A percentile compares a stretch with the other conserved stretches of the same genome.
Conservation (phyloP, 139 green algal genomes). For the Volvox africanus region DNA sequence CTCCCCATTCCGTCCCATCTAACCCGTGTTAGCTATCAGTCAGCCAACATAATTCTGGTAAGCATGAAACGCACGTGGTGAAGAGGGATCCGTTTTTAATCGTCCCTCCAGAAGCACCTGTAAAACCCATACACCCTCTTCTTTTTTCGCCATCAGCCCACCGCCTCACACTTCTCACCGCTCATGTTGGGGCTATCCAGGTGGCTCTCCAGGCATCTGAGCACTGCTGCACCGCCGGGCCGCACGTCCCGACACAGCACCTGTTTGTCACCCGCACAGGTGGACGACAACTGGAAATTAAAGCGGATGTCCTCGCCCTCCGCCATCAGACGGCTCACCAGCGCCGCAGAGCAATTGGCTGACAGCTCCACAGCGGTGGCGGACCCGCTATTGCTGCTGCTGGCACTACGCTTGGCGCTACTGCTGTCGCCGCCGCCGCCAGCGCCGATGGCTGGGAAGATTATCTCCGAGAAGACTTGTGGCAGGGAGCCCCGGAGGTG, state of each 20-base stretch:
- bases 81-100: too few relatives aligned
- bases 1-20: too few relatives aligned
- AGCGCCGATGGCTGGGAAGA: background rate
- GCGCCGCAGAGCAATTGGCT: conserved; percentile 41
- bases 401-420: background rate
- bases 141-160: too few relatives aligned
- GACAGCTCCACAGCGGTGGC: conserved; percentile 4
- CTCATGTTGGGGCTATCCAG: conserved; percentile 29
- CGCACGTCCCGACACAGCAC: conserved; percentile 54
- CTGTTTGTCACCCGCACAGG: conserved; percentile 57
- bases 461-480: conserved; percentile 12
- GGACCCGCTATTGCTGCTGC: too few relatives aligned
- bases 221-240: conserved; percentile 54
- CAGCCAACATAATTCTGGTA: too few relatives aligned
- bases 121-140: too few relatives aligned
- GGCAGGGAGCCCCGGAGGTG: conserved; percentile 16
- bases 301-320: conserved; percentile 67
- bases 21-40: too few relatives aligned
- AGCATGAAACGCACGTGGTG: too few relatives aligned
- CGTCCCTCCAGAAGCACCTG: too few relatives aligned
- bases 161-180: background rate
- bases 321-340: conserved; percentile 59
- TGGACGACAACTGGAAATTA: conserved; percentile 52
- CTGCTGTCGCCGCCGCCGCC: background rate
- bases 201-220: conserved; percentile 58